phyloP scores from a whole-genome alignment of 495 filamentous ascomycete genomes.

The Thermothielavioides terrestris region DNA sequence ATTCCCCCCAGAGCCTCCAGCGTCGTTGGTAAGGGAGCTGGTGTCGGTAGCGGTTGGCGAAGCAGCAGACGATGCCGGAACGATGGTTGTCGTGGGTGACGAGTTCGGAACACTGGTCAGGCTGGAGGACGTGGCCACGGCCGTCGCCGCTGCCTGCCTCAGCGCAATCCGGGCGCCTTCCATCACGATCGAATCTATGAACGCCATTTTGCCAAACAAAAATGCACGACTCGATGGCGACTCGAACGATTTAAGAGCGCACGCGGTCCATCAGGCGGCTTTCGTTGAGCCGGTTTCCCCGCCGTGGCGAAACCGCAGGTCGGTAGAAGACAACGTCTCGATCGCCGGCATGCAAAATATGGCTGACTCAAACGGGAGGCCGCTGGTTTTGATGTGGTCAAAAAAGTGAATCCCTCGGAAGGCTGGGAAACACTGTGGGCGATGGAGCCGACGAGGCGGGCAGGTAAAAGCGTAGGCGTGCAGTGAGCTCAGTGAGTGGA shows the following conservation, averaged over 20 bases:
- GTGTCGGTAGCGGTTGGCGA: constrained; percentile 2
- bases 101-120: not conserved
- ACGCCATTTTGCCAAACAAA: constrained; percentile 20
- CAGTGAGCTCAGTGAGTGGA: constrained; percentile 22
- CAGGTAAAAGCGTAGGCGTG: constrained; percentile 1
- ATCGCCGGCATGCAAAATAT: constrained; percentile 1
- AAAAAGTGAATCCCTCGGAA: constrained; percentile 11
- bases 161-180: constrained; percentile 21
- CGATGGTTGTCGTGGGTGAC: not conserved
- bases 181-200: constrained; percentile 20
- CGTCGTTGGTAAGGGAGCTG: constrained; percentile 10
- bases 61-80: not conserved
- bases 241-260: constrained; percentile 13
- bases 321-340: not conserved
- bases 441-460: constrained; percentile 11
- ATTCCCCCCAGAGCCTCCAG: constrained; percentile 1
- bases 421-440: constrained; percentile 16
- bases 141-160: constrained; percentile 17
- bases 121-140: not conserved
- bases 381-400: not conserved
- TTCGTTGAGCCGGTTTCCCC: constrained; percentile 2
- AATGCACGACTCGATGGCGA: constrained; percentile 11
- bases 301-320: constrained; percentile 8
- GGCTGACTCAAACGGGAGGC: not conserved
- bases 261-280: constrained; percentile 24